Percentiles rank a stretch among this genome's conserved stretches.
These are phyloP conservation scores for Penicillium brasilianum DNA, from an alignment of 2,329 filamentous ascomycete species.

Conservation along the genomic window DNA sequence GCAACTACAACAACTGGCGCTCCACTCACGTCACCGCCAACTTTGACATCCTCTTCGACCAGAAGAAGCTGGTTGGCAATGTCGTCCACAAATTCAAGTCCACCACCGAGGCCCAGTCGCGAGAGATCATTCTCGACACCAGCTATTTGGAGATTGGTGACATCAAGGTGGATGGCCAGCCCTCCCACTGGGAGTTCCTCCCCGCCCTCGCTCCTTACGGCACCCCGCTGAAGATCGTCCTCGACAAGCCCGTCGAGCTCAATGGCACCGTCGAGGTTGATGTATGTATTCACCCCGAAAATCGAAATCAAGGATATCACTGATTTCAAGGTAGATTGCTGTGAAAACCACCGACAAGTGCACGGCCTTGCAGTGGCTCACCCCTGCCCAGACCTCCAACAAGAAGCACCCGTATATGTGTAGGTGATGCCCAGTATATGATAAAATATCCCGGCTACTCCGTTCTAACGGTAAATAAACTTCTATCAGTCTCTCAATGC, in stretches of 20 bases:
- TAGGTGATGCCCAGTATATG: conserved; percentile 34
- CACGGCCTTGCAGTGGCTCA: conserved; percentile 94
- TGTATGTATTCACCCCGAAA: conserved; percentile 40
- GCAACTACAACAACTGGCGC: conserved; percentile 88
- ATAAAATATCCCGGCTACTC: background rate
- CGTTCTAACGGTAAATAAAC: background rate
- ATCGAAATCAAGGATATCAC: background rate
- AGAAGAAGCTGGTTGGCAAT: conserved; percentile 75
- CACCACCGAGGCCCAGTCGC: conserved; percentile 72
- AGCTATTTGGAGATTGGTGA: conserved; percentile 75
- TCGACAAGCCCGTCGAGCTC: conserved; percentile 54
- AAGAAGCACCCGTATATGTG: conserved; percentile 96
- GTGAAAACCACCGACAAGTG: conserved; percentile 85
- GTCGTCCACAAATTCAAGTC: conserved; percentile 79
- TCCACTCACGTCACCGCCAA: conserved; percentile 83
- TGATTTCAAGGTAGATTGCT: conserved; percentile 58
- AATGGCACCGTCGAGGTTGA: conserved; percentile 56
- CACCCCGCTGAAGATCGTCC: conserved; percentile 53
- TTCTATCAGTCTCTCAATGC: conserved; percentile 75
- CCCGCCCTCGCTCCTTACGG: conserved; percentile 72
- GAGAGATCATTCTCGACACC: conserved; percentile 86
- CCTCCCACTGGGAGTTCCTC: conserved; percentile 72
- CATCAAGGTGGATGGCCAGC: conserved; percentile 70
- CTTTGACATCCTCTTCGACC: conserved; percentile 82
- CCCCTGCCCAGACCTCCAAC: conserved; percentile 90